Base-by-base conservation (phyloP, 768 basidiomycete species). In the Russula earlei region DNA sequence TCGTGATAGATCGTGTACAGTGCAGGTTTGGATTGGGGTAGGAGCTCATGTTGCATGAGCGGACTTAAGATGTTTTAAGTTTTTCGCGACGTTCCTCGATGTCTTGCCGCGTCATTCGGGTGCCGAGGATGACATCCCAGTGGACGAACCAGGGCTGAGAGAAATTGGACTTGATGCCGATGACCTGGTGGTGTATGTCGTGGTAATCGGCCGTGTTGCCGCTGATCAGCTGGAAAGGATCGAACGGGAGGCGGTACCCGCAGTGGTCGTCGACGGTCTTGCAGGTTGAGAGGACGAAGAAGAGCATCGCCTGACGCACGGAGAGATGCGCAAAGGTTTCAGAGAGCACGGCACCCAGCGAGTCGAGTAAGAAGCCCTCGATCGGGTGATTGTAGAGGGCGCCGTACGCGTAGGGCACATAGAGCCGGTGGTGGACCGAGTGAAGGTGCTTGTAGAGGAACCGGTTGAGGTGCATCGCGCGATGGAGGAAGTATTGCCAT, bases 231-330 rank as follows among this genome's bases (percentile, higher is more conserved):
- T 98, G 95, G 25, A 93, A 71, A 0, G 94, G 96, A 65, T 99
- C 96, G 71, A 85, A 95, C 43, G 93, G 91, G 12, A 98, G 70
- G 29, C 69, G 75, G 67, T 95, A 97, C 3, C 93, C 94, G 58
- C 91, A 95, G 67, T 96, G 94, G 67, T 95, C 93, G 63, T 96
- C 92, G 46, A 96, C 91, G 1, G 94, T 95, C 74, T 98, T 98
- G 59, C 90, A 69, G 2, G 87, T 88, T 14, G 90, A 87, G 58
- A 97, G 71, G 3, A 72, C 74, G 68, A 98, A 99, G 51, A 98
- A 75, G 47, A 97, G 63, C 58, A 81, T 81, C 20, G 91, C 83
- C 69, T 98, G 94, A 1, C 96, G 84, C 1, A 83, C 77, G 27
- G 79, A 81, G 76, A 98, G 82, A 3, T 74, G 66, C 1, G 87